Base-by-base conservation (phyloP, 306 rosid genomes). In the Vicia villosa region DNA sequence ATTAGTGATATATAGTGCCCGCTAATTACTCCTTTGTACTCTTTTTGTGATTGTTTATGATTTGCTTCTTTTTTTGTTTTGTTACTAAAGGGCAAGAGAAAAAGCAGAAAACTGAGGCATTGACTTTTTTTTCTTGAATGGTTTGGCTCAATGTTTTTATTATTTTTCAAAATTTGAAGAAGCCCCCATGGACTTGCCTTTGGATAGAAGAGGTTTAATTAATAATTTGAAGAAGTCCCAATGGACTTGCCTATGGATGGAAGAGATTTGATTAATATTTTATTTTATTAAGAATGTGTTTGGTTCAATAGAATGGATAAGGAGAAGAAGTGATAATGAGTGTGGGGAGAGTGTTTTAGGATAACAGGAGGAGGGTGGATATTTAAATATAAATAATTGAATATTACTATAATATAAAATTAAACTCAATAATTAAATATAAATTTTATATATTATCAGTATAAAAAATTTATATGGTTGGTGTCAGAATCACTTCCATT, bases 71-170 rank as follows among this genome's bases (percentile, higher is more conserved):
- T 8, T 8, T 50, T 58, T 6, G 7, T 45, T 56, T 56, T 14
- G 38, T 63, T 47, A 10, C 70, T 20, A 51, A 57, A 74, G 61
- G n/a, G 40, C 34, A 3, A 34, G 2, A 60, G 20, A 56, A 12
- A 26, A 56, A 14, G 10, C 6, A 26, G 62, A 26, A 13, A 2
- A 56, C 2, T 26, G 62, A 14, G 20, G 40, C 15, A 17, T 56
- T 56, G 62, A 56, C 62, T 56, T 26, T 54, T 50, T 52, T 54
- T 8, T 55, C 30, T 40, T 19, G 8, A 56, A 40, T 24, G 38
- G 62, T 1, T 28, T 55, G 47, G 52, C 4, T 69, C 10, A 40
- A 4, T 14, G 30, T 15, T 51, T 36, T 40, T 14, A 14, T 21
- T 41, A 13, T 5, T 54, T 6, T 52, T 22, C 5, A 7, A 12